A percentile compares a stretch with the other conserved stretches of the same genome.
phyloP scores from a whole-genome alignment of 345 rosid species.

The Camelina hispida region DNA sequence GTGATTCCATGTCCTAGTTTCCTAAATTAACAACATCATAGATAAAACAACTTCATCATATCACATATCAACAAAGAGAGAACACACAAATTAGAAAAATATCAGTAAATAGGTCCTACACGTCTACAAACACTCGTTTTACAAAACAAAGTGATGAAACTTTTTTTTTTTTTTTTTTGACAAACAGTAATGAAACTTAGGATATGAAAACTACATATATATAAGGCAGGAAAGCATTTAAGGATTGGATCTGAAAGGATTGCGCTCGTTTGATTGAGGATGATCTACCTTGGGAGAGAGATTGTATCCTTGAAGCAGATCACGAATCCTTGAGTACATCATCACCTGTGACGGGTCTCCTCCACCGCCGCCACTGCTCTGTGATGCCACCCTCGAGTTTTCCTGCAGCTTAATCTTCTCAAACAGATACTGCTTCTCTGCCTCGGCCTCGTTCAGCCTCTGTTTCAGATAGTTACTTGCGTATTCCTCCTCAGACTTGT shows the following conservation, averaged over 20 bases:
- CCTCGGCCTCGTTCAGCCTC: conserved; percentile 92
- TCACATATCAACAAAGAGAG: conserved; percentile 29
- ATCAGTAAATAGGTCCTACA: neutral
- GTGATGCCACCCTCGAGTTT: conserved; percentile 40
- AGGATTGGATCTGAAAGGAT: conserved; percentile 63
- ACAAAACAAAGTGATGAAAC: conserved; percentile 5
- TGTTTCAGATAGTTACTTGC: conserved; percentile 85
- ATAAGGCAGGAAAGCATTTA: conserved; percentile 21
- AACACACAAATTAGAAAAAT: conserved; percentile 11
- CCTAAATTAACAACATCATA: neutral
- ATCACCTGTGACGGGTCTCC: conserved; percentile 74
- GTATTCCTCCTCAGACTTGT: conserved; percentile 95
- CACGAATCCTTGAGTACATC: conserved; percentile 68
- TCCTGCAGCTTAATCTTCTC: conserved; percentile 96
- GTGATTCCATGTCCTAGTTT: too few species aligned
- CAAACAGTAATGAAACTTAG: neutral
- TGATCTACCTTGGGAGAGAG: conserved; percentile 56
- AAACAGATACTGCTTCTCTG: conserved; percentile 88
- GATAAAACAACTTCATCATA: conserved; percentile 10
- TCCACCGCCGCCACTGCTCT: conserved; percentile 57
- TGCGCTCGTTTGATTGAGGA: conserved; percentile 54
- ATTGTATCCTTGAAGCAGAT: conserved; percentile 63
- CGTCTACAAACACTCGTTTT: conserved; percentile 17
- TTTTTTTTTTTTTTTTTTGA: neutral
- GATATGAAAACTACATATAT: conserved; percentile 7